A percentile compares a stretch with the other conserved stretches of the same genome.
phyloP scores from a whole-genome alignment of 2,329 filamentous ascomycete genomes.

The Scytalidium sp. region DNA sequence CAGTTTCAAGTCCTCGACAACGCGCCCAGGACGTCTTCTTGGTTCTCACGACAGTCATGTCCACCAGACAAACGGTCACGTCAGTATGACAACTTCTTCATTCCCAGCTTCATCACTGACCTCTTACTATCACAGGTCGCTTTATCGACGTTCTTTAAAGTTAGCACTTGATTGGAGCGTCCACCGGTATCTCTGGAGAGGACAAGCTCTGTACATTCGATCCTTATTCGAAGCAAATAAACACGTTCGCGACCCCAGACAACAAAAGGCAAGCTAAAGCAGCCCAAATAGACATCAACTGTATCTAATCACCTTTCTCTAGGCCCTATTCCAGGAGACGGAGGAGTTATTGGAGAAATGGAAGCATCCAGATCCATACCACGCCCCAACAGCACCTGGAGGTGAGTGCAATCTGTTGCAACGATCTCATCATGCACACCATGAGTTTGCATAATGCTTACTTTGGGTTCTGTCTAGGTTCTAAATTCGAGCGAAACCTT shows the following conservation, averaged over 20 bases:
- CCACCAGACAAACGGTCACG: slow-evolving; percentile 31
- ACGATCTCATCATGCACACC: background rate
- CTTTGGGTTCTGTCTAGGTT: slow-evolving; percentile 52
- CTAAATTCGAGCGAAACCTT: slow-evolving; percentile 94
- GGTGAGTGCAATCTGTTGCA: slow-evolving; percentile 51
- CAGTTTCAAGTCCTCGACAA: slow-evolving; percentile 3
- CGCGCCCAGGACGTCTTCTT: background rate
- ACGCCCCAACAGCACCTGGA: slow-evolving; percentile 85
- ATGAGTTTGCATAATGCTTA: slow-evolving; percentile 7
- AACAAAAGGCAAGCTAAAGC: slow-evolving; percentile 59
- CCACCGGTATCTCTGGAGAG: slow-evolving; percentile 88
- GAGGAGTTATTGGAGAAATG: slow-evolving; percentile 86
- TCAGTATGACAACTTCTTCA: slow-evolving; percentile 12
- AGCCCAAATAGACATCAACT: background rate
- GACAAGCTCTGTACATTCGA: slow-evolving; percentile 93
- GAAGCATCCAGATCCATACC: slow-evolving; percentile 97
- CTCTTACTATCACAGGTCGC: slow-evolving; percentile 45
- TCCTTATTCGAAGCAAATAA: slow-evolving; percentile 94
- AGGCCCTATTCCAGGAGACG: slow-evolving; percentile 85
- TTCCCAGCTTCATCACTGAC: slow-evolving; percentile 8
- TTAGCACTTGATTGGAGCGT: slow-evolving; percentile 94
- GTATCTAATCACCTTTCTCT: slow-evolving; percentile 11
- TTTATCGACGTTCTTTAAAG: slow-evolving; percentile 92
- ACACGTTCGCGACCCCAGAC: slow-evolving; percentile 76
- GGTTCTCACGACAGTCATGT: slow-evolving; percentile 27